Evolutionary conservation across 768 basidiomycete genomes (phyloP).

Genomic region (Suillus subaureus): DNA sequence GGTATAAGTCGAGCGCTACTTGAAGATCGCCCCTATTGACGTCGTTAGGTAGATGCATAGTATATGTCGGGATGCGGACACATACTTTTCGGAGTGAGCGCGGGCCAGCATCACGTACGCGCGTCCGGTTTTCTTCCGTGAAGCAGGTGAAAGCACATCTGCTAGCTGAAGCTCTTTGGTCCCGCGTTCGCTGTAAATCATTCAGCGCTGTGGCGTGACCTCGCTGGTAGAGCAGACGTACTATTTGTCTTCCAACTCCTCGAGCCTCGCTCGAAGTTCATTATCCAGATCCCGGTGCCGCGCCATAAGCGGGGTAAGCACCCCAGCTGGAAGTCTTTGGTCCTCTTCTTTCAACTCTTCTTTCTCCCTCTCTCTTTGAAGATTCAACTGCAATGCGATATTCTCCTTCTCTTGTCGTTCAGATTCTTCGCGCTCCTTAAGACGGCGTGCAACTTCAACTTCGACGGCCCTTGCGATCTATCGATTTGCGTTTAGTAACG

Average conservation of each 20-base stretch:
- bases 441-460: slow-evolving; percentile 67
- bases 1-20: slow-evolving; percentile 78
- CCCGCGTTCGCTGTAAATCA: slow-evolving; percentile 53
- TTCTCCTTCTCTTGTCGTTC: slow-evolving; percentile 34
- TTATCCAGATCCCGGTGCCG: slow-evolving; percentile 70
- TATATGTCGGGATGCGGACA: slow-evolving; percentile 8
- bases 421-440: slow-evolving; percentile 47
- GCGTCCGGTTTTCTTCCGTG: slow-evolving; percentile 80
- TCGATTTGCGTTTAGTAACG: slow-evolving; percentile 1
- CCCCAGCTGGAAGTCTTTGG: slow-evolving; percentile 33
- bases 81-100: slow-evolving; percentile 79
- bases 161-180: slow-evolving; percentile 63
- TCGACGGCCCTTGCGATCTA: slow-evolving; percentile 78
- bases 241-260: slow-evolving; percentile 76
- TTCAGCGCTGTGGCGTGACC: slow-evolving; percentile 16
- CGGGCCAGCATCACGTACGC: slow-evolving; percentile 86
- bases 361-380: slow-evolving; percentile 12
- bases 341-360: slow-evolving; percentile 16
- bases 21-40: slow-evolving; percentile 73
- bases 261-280: slow-evolving; percentile 62
- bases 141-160: slow-evolving; percentile 67
- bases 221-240: slow-evolving; percentile 38
- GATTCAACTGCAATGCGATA: slow-evolving; percentile 17
- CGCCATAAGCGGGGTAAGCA: slow-evolving; percentile 63
- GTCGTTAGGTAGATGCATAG: background rate